Evolutionary conservation across 2,329 filamentous ascomycete genomes (phyloP).

Genomic region (Neobulgaria alba): DNA sequence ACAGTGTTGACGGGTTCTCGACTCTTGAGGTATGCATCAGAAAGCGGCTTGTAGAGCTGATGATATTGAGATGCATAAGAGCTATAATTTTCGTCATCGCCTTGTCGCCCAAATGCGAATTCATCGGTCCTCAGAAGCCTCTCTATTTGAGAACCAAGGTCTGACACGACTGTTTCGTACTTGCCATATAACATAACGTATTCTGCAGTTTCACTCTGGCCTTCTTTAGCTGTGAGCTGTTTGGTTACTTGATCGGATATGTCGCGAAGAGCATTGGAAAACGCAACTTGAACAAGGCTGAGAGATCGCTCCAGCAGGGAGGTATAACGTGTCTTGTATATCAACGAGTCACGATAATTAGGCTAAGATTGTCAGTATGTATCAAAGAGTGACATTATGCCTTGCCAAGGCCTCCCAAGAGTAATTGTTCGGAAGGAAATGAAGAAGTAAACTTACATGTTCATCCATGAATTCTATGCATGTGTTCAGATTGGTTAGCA

Average conservation of each 20-base stretch:
- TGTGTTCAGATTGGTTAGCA: slow-evolving; percentile 77
- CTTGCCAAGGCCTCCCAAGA: no score
- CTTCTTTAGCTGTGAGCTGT: slow-evolving; percentile 53
- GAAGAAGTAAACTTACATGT: slow-evolving; percentile 55
- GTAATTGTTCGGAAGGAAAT: no score
- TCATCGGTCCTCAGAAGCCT: slow-evolving; percentile 35
- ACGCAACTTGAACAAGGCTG: slow-evolving; percentile 30
- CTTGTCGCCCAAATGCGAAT: slow-evolving; percentile 50
- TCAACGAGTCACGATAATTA: slow-evolving; percentile 76
- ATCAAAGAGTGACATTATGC: no score
- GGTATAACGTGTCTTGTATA: slow-evolving; percentile 81
- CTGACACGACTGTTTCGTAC: slow-evolving; percentile 47
- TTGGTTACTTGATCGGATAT: slow-evolving; percentile 51
- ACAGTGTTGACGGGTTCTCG: slow-evolving; percentile 43
- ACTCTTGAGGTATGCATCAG: slow-evolving; percentile 37
- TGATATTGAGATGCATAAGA: slow-evolving; percentile 53
- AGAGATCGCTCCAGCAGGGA: slow-evolving; percentile 63
- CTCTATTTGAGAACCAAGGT: slow-evolving; percentile 51
- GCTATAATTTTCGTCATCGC: slow-evolving; percentile 54
- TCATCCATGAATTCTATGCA: slow-evolving; percentile 89
- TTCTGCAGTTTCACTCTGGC: slow-evolving; percentile 59
- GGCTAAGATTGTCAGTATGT: slow-evolving; percentile 39
- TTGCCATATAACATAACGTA: slow-evolving; percentile 64
- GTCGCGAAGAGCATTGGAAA: slow-evolving; percentile 35
- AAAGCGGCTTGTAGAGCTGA: slow-evolving; percentile 45